These are phyloP conservation scores for Suillus paluster DNA, from an alignment of 768 basidiomycete genomes.

Conservation along the genomic window DNA sequence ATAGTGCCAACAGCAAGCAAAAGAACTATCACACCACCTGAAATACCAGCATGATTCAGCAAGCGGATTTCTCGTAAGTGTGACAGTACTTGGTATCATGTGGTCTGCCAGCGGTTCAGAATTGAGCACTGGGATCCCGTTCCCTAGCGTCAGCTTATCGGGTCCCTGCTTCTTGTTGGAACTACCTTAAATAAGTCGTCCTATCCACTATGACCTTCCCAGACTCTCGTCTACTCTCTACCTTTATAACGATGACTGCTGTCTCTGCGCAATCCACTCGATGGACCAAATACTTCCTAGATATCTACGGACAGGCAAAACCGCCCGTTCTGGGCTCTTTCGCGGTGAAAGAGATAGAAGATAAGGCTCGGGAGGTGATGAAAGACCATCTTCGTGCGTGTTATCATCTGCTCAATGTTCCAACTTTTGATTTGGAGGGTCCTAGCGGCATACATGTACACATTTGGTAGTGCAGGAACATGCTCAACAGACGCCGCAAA, in stretches of 20 bases:
- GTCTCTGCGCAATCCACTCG: conserved; percentile 21
- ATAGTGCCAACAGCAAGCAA: not conserved
- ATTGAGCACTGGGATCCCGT: conserved; percentile 42
- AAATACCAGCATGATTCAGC: not conserved
- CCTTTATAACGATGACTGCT: conserved; percentile 20
- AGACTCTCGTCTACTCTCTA: not conserved
- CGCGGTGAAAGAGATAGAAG: conserved; percentile 62
- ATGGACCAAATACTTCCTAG: conserved; percentile 30
- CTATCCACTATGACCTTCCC: not conserved
- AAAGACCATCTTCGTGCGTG: conserved; percentile 58
- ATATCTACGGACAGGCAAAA: conserved; percentile 23
- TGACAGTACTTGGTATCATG: no score
- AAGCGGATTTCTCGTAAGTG: not conserved
- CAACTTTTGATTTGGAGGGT: not conserved
- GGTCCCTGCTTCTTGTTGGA: not conserved
- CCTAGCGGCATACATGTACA: conserved; percentile 74
- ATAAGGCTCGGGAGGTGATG: conserved; percentile 64
- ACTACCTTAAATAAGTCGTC: not conserved
- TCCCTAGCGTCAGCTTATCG: not conserved
- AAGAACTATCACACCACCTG: not conserved
- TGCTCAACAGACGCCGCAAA: conserved; percentile 71
- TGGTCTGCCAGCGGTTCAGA: not conserved
- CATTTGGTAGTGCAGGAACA: conserved; percentile 77
- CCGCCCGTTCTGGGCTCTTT: conserved; percentile 57
- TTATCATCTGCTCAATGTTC: not conserved